Conservation (phyloP, 371 early-diverging fungal genomes). For the Circinella umbellata region DNA sequence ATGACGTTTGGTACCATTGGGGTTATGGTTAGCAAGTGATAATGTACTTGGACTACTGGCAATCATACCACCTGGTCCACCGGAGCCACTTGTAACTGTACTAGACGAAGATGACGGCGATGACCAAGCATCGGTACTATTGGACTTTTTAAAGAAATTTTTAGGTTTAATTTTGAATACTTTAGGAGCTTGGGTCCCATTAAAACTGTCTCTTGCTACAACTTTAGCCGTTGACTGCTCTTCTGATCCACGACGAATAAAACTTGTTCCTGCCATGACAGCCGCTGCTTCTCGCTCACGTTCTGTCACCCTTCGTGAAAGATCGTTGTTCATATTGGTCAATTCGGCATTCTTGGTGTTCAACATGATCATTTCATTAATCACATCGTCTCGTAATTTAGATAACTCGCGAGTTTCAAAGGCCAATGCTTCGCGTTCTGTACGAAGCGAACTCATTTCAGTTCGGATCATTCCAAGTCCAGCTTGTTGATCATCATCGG, state of each 20-base stretch:
- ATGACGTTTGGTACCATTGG: constrained; percentile 40
- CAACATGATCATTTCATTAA: constrained; percentile 58
- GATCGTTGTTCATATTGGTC: constrained; percentile 58
- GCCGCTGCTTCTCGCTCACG: constrained; percentile 37
- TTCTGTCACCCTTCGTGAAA: constrained; percentile 49
- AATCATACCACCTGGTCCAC: neutral
- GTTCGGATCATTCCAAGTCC: constrained; percentile 25
- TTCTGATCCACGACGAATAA: constrained; percentile 22
- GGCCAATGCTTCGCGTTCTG: constrained; percentile 33
- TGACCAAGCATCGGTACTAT: constrained; percentile 6
- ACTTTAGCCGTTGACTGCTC: constrained; percentile 22
- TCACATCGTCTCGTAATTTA: constrained; percentile 40
- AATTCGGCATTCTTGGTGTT: constrained; percentile 61
- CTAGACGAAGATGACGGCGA: neutral
- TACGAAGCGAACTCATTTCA: constrained; percentile 35
- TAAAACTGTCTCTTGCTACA: constrained; percentile 32
- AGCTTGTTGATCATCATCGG: constrained; percentile 26
- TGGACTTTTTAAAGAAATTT: constrained; percentile 53
- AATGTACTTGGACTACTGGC: neutral
- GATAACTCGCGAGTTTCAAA: constrained; percentile 33
- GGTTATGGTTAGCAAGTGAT: constrained; percentile 2
- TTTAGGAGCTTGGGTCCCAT: constrained; percentile 34
- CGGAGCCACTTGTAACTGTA: neutral
- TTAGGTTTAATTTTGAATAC: constrained; percentile 51
- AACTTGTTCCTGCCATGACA: constrained; percentile 30